phyloP scores from a whole-genome alignment of 2,329 filamentous ascomycete species.

The Botryosphaeria dothidea region DNA sequence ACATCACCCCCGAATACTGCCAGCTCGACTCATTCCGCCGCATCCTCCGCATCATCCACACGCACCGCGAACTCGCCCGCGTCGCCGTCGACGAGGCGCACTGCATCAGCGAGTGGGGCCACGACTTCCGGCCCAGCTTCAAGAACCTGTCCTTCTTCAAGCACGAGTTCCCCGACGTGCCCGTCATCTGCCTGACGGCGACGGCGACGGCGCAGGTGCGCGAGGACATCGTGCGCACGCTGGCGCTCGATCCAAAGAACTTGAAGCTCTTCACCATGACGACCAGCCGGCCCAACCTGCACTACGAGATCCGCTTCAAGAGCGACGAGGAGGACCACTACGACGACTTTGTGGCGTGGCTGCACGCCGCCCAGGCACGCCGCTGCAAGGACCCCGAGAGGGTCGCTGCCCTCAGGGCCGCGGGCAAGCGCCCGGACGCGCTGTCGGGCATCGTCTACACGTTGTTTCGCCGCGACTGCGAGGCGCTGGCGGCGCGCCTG shows the following conservation, averaged over 20 bases:
- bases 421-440: constrained; percentile 59
- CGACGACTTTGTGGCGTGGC: constrained; percentile 73
- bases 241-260: constrained; percentile 65
- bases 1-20: constrained; percentile 91
- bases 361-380: constrained; percentile 70
- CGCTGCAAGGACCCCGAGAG: constrained; percentile 60
- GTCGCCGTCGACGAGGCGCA: constrained; percentile 94
- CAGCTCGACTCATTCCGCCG: constrained; percentile 74
- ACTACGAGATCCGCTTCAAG: constrained; percentile 86
- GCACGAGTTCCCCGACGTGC: constrained; percentile 76
- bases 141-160: constrained; percentile 86
- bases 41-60: constrained; percentile 70
- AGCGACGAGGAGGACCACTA: constrained; percentile 74
- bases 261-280: constrained; percentile 80
- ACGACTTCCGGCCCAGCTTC: constrained; percentile 94
- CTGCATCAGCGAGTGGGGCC: constrained; percentile 97
- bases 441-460: constrained; percentile 81
- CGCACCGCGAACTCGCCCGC: constrained; percentile 80
- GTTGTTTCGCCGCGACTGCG: constrained; percentile 72
- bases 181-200: constrained; percentile 89
- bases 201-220: constrained; percentile 82
- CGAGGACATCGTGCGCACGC: constrained; percentile 75
- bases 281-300: constrained; percentile 80
- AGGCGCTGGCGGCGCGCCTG: constrained; percentile 66
- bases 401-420: constrained; percentile 57